These are phyloP conservation scores for Agapanthus africanus DNA, from an alignment of 106 monocot species.

Conservation along the genomic window DNA sequence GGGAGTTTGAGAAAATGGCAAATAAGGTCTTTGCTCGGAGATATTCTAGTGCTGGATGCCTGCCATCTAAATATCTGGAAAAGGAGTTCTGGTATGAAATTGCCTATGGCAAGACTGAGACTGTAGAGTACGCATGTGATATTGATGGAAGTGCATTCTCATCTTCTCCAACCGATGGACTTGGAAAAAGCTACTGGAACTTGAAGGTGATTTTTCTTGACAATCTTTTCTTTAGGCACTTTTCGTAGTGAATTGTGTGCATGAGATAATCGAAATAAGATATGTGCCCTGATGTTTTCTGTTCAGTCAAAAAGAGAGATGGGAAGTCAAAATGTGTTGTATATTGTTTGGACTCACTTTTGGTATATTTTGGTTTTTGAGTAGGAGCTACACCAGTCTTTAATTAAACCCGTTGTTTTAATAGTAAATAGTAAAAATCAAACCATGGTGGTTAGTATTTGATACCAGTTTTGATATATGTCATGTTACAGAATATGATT, in stretches of 20 bases:
- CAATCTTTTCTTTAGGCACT: not conserved
- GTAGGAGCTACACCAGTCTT: too few relatives aligned
- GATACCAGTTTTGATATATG: too few relatives aligned
- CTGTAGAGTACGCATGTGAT: conserved; percentile 86
- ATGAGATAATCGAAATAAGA: not conserved
- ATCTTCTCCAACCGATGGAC: conserved; percentile 61
- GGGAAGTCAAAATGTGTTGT: not conserved
- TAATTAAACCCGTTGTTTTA: too few relatives aligned
- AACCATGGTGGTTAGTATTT: too few relatives aligned
- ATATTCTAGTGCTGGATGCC: conserved; percentile 67
- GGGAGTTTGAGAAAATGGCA: conserved; percentile 86
- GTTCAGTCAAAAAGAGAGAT: not conserved
- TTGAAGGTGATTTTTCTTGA: conserved; percentile 49
- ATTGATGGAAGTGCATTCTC: conserved; percentile 95
- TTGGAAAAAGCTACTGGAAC: conserved; percentile 85
- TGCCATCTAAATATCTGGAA: conserved; percentile 73
- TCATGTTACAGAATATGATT: not conserved
- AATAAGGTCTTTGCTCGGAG: conserved; percentile 66
- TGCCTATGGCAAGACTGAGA: conserved; percentile 63
- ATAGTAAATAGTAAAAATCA: too few relatives aligned
- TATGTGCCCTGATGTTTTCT: not conserved
- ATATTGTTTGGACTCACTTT: not conserved
- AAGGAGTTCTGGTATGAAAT: conserved; percentile 89
- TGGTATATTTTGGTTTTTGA: not conserved
- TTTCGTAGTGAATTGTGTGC: not conserved